Conservation (phyloP, 352 stramenopile genomes). For the Pythium sukuiense region DNA sequence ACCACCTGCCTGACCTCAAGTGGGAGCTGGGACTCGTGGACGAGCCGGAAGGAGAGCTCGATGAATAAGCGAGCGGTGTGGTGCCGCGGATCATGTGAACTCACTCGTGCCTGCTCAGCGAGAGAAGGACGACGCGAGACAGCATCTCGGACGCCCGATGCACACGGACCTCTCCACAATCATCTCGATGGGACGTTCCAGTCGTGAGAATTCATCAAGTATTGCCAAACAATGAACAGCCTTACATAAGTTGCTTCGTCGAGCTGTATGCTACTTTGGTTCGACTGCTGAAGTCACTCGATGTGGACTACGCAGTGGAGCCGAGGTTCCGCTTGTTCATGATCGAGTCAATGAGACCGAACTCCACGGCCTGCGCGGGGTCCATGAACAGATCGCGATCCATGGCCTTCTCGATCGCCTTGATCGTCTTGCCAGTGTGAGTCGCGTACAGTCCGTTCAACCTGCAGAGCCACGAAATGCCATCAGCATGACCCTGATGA, state of each 20-base stretch:
- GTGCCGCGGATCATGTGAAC: too few species aligned
- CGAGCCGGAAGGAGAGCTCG: constrained; percentile 82
- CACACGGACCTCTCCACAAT: background rate
- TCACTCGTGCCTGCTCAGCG: background rate
- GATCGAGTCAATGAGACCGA: constrained; percentile 85
- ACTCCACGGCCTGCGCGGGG: constrained; percentile 63
- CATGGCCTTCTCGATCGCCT: constrained; percentile 84
- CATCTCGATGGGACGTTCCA: background rate
- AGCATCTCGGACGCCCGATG: background rate
- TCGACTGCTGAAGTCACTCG: background rate
- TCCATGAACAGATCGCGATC: constrained; percentile 89
- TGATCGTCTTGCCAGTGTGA: constrained; percentile 76
- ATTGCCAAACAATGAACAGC: constrained; percentile 11
- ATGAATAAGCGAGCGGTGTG: constrained; percentile 47
- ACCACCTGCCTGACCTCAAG: constrained; percentile 75
- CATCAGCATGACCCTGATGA: constrained; percentile 1
- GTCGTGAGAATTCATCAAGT: constrained; percentile 15
- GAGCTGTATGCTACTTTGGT: background rate
- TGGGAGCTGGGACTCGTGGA: constrained; percentile 79
- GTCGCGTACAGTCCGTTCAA: constrained; percentile 73
- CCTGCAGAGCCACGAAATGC: constrained; percentile 30
- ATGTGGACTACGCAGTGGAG: constrained; percentile 4
- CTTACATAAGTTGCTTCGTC: constrained; percentile 4
- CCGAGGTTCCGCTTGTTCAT: constrained; percentile 53
- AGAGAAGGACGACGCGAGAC: background rate